phyloP scores from a whole-genome alignment of 371 early-diverging fungal species.

The Circinella umbellata region DNA sequence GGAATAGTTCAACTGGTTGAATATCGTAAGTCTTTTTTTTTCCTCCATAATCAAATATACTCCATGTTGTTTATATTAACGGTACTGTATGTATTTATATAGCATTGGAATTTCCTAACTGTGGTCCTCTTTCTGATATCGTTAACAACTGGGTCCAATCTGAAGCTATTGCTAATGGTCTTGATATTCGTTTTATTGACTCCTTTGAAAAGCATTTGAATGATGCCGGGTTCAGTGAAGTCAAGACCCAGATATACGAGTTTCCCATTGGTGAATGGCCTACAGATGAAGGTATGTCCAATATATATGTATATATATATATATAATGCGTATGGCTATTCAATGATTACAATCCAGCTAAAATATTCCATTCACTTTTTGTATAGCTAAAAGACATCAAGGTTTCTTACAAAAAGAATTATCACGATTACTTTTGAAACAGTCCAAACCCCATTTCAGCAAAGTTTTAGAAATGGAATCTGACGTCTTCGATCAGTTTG shows the following conservation, averaged over 20 bases:
- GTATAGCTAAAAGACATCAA: slow-evolving; percentile 35
- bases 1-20: slow-evolving; percentile 56
- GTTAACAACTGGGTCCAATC: slow-evolving; percentile 41
- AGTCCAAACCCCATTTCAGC: slow-evolving; percentile 45
- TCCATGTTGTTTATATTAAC: background rate
- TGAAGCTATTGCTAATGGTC: slow-evolving; percentile 26
- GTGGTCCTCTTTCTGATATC: slow-evolving; percentile 38
- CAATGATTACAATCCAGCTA: background rate
- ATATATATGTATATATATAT: background rate
- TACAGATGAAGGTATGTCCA: slow-evolving; percentile 33
- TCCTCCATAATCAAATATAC: too few species aligned
- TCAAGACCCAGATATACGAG: slow-evolving; percentile 24
- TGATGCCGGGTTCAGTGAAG: slow-evolving; percentile 34
- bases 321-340: too few species aligned
- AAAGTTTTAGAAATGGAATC: slow-evolving; percentile 21
- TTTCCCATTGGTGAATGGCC: slow-evolving; percentile 58
- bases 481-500: slow-evolving; percentile 28
- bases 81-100: background rate
- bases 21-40: slow-evolving; percentile 20
- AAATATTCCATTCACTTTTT: background rate
- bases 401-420: slow-evolving; percentile 48
- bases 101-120: slow-evolving; percentile 31
- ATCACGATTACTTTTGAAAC: slow-evolving; percentile 36
- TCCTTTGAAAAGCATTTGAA: slow-evolving; percentile 20
- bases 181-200: slow-evolving; percentile 28